Conservation (phyloP, 345 rosid genomes). For the Eucalyptus curtisii region DNA sequence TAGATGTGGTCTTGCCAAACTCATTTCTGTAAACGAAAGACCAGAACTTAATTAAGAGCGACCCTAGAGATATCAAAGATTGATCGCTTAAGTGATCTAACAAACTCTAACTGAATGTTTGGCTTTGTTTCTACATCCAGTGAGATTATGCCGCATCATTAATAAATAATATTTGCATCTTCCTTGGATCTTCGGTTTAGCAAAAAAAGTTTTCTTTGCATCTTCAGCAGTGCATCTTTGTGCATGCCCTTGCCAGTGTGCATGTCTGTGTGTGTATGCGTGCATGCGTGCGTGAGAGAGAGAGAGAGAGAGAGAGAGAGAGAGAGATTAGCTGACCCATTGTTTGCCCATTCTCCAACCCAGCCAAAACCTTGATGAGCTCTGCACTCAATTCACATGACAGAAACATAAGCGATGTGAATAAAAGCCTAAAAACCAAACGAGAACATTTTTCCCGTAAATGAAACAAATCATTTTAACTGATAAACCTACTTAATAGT, state of each 20-base stretch:
- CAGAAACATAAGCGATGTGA: not conserved
- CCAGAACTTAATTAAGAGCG: not conserved
- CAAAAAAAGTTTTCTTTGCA: not conserved
- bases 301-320: not conserved
- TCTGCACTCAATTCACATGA: constrained; percentile 24
- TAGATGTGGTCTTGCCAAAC: constrained; percentile 1
- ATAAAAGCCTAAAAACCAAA: not conserved
- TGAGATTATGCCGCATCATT: not conserved
- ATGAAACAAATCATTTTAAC: not conserved
- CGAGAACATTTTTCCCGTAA: not conserved
- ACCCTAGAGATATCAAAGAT: not conserved
- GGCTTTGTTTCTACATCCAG: not conserved
- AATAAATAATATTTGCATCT: not conserved
- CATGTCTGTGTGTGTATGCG: not conserved
- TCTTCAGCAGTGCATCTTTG: not conserved
- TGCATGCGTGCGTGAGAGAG: not conserved
- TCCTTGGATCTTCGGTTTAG: not conserved
- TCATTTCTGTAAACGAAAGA: constrained; percentile 9
- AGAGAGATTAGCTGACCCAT: constrained; percentile 22
- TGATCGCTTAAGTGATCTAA: not conserved
- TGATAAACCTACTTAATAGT: constrained; percentile 55
- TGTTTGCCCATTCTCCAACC: constrained; percentile 99
- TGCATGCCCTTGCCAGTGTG: not conserved
- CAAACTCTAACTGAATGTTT: not conserved
- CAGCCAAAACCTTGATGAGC: constrained; percentile 98